Conservation (phyloP, 1,284 basidiomycete genomes). For the Tilletia walkeri region DNA sequence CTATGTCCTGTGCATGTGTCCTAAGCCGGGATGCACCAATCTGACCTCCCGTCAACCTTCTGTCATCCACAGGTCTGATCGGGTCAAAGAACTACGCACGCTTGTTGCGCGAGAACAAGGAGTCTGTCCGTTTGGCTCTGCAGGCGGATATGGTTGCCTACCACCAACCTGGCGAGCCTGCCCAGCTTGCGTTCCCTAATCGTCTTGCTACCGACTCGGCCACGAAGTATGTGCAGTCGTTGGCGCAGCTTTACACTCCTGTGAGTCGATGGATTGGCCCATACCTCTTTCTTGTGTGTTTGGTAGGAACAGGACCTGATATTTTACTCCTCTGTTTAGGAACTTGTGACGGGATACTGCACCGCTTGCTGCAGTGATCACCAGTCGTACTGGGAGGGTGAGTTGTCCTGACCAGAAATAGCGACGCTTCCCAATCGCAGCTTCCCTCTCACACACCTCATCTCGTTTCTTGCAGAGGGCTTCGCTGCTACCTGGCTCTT, state of each 20-base stretch:
- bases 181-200: constrained; percentile 55
- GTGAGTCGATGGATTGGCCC: background rate
- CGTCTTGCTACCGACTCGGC: constrained; percentile 41
- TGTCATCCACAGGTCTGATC: constrained; percentile 24
- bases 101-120: constrained; percentile 9
- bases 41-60: too few species aligned
- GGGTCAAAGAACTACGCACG: constrained; percentile 36
- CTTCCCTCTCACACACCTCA: too few species aligned
- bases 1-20: background rate
- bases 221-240: constrained; percentile 34
- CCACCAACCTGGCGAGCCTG: constrained; percentile 41
- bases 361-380: constrained; percentile 55
- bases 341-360: constrained; percentile 35
- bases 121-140: constrained; percentile 28
- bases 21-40: too few species aligned
- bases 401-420: constrained; percentile 16
- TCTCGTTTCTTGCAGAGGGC: background rate
- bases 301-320: background rate
- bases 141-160: constrained; percentile 53
- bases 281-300: background rate
- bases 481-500: constrained; percentile 51
- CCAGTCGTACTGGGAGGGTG: constrained; percentile 48
- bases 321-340: background rate
- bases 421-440: too few species aligned
- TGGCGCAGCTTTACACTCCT: constrained; percentile 51